Conservation (phyloP, 2,329 filamentous ascomycete species). For the Talaromyces sp. region DNA sequence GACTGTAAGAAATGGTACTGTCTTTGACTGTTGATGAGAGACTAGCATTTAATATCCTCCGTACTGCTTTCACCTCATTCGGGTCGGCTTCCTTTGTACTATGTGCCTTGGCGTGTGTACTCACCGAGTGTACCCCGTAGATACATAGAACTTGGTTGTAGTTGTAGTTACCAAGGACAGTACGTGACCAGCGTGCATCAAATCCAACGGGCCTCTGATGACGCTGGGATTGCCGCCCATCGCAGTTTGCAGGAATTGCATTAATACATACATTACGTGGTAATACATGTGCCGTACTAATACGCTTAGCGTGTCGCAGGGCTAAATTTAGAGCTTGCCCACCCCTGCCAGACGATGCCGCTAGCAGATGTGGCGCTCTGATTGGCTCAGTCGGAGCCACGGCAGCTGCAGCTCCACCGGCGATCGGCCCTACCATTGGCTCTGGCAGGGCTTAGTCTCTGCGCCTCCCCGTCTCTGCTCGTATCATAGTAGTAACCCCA, state of each 20-base stretch:
- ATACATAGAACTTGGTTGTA: too few species aligned
- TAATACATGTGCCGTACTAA: not conserved
- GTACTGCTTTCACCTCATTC: not conserved
- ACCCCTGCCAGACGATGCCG: constrained; percentile 24
- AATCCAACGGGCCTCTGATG: constrained; percentile 10
- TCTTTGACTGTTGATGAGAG: not conserved
- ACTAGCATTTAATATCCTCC: not conserved
- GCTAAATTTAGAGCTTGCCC: constrained; percentile 37
- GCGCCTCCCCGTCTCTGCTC: constrained; percentile 12
- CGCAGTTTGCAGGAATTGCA: constrained; percentile 19
- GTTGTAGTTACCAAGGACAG: too few species aligned
- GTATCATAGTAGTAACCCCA: constrained; percentile 1
- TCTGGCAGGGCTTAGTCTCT: not conserved
- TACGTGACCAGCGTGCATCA: constrained; percentile 4
- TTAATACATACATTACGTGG: too few species aligned
- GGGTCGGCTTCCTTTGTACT: not conserved
- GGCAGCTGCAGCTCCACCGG: not conserved
- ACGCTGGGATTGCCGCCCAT: constrained; percentile 31
- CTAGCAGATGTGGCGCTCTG: not conserved
- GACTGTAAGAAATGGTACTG: not conserved
- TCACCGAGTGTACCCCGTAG: not conserved
- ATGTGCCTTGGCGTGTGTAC: too few species aligned
- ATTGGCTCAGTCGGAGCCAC: constrained; percentile 5
- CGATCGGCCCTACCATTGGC: not conserved
- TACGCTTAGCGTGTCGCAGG: constrained; percentile 20